Base-by-base conservation (phyloP, 148 eudicot genomes). In the Vaccinium darrowii region DNA sequence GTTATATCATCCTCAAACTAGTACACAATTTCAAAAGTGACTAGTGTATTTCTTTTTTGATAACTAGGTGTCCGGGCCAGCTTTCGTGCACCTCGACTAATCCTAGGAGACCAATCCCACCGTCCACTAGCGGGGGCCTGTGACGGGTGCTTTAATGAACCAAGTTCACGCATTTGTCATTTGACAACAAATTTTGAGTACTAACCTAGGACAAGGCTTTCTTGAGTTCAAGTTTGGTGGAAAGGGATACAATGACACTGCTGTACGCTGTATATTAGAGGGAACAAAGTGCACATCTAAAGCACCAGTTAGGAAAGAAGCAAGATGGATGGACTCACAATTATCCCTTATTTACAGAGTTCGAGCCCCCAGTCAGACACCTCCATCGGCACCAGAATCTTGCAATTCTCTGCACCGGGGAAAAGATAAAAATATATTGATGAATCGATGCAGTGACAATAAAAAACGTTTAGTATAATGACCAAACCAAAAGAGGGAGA, bases 341-440 rank as follows among this genome's bases (percentile, higher is more conserved):
- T 65, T 25, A 65, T 65, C 72, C 72, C 72, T 65, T 65, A 65
- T 65, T 65, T 65, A 65, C 72, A 65, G 72, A 65, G 15, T 9
- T 65, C 33, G 1, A 9, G 33, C 72, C 15, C 72, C 33, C 30
- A 65, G 72, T 65, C 72, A 65, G n/a, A 65, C 33, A 65, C 72
- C 72, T 25, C 33, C 72, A 23, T 65, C 72, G 25, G 36, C 72
- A 6, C 72, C 36, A 25, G 8, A 25, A 65, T 65, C 33, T 65
- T 65, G 36, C 72, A 65, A 65, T 65, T 65, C 72, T 65, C 72
- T 65, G 72, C 72, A 65, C 13, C 15, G 11, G 72, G 5, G 72
- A 72, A 15, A 33, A 72, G 47, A 23, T 15, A 25, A 9, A 13
- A 7, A 19, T 19, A 72, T 30, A 72, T 30, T 27, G 49, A 72